Evolutionary conservation across 345 rosid genomes (phyloP).

Genomic region (Psidium guajava): DNA sequence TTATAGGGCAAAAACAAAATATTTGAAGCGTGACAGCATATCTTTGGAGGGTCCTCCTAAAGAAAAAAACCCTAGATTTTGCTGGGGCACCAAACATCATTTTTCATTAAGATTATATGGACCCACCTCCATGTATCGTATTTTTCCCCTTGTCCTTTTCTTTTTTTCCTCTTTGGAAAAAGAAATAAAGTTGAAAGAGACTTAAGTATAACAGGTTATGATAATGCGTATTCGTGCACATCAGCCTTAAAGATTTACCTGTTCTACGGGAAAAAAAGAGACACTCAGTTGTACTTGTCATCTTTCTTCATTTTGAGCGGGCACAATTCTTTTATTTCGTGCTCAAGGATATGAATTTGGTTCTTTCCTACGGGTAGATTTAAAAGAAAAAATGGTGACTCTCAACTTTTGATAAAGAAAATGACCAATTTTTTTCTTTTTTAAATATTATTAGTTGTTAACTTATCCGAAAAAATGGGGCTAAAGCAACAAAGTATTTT

Average conservation of each 20-base stretch:
- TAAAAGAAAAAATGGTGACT: neutral
- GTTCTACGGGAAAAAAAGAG: neutral
- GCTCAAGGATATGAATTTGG: neutral
- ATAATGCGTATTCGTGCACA: neutral
- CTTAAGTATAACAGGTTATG: neutral
- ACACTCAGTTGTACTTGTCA: neutral
- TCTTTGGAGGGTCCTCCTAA: slow-evolving; percentile 34
- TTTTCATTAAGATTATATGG: slow-evolving; percentile 22
- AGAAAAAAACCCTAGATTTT: slow-evolving; percentile 30
- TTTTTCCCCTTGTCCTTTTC: neutral
- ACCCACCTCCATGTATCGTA: slow-evolving; percentile 10
- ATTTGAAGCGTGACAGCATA: slow-evolving; percentile 9
- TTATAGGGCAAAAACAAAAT: slow-evolving; percentile 16
- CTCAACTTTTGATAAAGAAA: neutral
- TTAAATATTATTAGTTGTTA: neutral
- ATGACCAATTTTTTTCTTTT: neutral
- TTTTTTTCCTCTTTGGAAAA: neutral
- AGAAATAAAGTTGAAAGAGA: neutral
- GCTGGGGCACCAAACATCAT: slow-evolving; percentile 28
- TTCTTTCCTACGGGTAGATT: neutral
- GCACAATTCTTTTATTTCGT: neutral
- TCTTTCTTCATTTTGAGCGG: neutral
- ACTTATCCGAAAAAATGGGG: too few species aligned
- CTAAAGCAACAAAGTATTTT: too few species aligned
- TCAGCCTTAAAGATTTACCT: neutral